A percentile compares a stretch with the other conserved stretches of the same genome.
Conservation (phyloP, 2,329 filamentous ascomycete species). For the Fusarium anguioides region DNA sequence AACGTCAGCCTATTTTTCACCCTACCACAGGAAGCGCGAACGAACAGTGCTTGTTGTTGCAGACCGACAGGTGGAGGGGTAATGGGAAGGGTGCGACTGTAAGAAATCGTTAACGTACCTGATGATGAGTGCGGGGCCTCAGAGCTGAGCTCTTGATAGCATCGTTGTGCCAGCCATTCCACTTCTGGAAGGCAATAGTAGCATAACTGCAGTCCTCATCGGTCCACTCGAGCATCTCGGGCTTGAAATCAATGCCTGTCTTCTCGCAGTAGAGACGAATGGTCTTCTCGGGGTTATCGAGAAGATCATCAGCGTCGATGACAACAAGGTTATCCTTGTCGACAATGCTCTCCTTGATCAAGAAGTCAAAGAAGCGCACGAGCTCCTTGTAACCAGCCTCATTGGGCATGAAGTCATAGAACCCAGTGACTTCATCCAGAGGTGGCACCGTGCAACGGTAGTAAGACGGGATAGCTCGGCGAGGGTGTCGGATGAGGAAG, state of each 20-base stretch:
- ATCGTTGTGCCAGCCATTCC: conserved; percentile 97
- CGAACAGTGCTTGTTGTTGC: conserved; percentile 37
- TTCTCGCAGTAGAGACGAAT: conserved; percentile 84
- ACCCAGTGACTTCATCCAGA: conserved; percentile 83
- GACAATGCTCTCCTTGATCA: conserved; percentile 75
- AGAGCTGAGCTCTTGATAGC: conserved; percentile 85
- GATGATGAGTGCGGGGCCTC: conserved; percentile 73
- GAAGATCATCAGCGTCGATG: conserved; percentile 91
- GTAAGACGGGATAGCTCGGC: conserved; percentile 90
- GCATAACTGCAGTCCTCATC: conserved; percentile 79
- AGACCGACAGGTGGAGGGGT: conserved; percentile 36
- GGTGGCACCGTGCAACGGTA: conserved; percentile 94
- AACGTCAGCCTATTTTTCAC: conserved; percentile 31
- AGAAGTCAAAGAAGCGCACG: conserved; percentile 86
- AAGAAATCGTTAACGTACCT: conserved; percentile 58
- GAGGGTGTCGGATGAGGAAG: conserved; percentile 97
- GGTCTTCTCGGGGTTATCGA: conserved; percentile 82
- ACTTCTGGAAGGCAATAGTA: conserved; percentile 87
- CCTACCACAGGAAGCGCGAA: conserved; percentile 40
- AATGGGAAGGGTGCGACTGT: conserved; percentile 8
- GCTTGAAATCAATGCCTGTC: conserved; percentile 79
- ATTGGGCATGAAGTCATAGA: conserved; percentile 84
- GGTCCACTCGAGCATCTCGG: conserved; percentile 87
- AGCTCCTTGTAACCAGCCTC: conserved; percentile 95
- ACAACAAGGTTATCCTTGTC: conserved; percentile 82